These are phyloP conservation scores for Vaccinium corymbosum DNA, from an alignment of 148 eudicot genomes.

Conservation along the genomic window DNA sequence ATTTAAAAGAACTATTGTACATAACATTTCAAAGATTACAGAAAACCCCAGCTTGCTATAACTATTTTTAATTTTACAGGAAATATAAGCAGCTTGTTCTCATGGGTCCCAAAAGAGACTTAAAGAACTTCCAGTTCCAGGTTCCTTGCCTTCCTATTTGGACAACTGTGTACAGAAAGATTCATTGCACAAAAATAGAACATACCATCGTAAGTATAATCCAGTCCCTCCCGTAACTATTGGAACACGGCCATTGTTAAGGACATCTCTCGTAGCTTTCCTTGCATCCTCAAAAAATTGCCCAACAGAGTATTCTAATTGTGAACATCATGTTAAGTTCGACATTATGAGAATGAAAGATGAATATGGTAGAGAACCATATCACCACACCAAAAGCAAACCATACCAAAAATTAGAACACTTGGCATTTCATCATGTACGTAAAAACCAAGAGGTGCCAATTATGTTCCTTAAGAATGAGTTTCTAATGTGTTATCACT, in stretches of 20 bases:
- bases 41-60: not conserved
- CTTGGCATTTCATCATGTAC: not conserved
- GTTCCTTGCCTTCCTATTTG: not conserved
- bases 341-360: not conserved
- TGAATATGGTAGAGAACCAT: not conserved
- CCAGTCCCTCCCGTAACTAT: conserved; percentile 95
- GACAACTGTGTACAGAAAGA: conserved; percentile 9
- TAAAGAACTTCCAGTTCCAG: not conserved
- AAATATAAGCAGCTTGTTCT: not conserved
- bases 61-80: not conserved
- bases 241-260: conserved; percentile 75
- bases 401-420: not conserved
- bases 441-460: not conserved
- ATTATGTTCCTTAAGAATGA: not conserved
- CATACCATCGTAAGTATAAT: conserved; percentile 90
- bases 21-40: not conserved
- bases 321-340: not conserved
- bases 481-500: not conserved
- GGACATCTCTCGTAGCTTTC: conserved; percentile 68
- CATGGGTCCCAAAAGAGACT: not conserved
- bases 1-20: not conserved
- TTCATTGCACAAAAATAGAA: conserved; percentile 11
- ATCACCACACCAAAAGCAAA: not conserved
- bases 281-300: conserved; percentile 89
- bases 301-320: conserved; percentile 86